Conservation (phyloP, 169 alveolate genomes). For the Cryptosporidium meleagridis region DNA sequence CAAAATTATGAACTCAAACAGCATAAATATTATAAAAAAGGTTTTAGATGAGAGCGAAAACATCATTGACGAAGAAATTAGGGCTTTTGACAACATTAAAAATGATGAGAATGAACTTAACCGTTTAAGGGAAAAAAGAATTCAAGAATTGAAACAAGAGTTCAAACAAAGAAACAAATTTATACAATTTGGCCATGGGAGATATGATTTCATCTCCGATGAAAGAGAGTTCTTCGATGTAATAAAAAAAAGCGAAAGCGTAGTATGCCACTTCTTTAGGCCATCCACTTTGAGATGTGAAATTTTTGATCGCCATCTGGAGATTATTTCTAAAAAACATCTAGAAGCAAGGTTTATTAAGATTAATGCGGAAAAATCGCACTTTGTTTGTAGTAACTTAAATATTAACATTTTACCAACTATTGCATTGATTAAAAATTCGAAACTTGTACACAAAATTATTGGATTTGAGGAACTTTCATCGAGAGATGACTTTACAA, state of each 20-base stretch:
- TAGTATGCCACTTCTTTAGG: conserved; percentile 83
- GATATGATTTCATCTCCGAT: conserved; percentile 16
- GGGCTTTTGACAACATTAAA: background rate
- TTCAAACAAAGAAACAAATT: conserved; percentile 15
- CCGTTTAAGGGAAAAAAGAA: conserved; percentile 39
- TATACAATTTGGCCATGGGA: conserved; percentile 35
- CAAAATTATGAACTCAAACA: background rate
- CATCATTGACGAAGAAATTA: conserved; percentile 46
- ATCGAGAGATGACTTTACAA: conserved; percentile 45
- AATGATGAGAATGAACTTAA: conserved; percentile 62
- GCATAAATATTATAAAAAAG: background rate
- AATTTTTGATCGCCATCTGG: conserved; percentile 81
- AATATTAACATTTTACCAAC: conserved; percentile 47
- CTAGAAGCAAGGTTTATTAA: conserved; percentile 82
- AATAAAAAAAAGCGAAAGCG: conserved; percentile 72
- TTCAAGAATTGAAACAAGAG: conserved; percentile 14
- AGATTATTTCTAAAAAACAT: conserved; percentile 78
- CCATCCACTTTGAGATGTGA: conserved; percentile 83
- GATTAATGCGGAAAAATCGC: conserved; percentile 85
- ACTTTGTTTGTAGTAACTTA: conserved; percentile 51
- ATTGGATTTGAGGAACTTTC: conserved; percentile 62
- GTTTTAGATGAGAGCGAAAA: conserved; percentile 51
- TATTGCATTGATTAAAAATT: conserved; percentile 20
- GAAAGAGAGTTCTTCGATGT: conserved; percentile 58
- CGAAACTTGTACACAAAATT: conserved; percentile 34